Evolutionary conservation across 345 rosid species (phyloP).

Genomic region (Linum trigynum): DNA sequence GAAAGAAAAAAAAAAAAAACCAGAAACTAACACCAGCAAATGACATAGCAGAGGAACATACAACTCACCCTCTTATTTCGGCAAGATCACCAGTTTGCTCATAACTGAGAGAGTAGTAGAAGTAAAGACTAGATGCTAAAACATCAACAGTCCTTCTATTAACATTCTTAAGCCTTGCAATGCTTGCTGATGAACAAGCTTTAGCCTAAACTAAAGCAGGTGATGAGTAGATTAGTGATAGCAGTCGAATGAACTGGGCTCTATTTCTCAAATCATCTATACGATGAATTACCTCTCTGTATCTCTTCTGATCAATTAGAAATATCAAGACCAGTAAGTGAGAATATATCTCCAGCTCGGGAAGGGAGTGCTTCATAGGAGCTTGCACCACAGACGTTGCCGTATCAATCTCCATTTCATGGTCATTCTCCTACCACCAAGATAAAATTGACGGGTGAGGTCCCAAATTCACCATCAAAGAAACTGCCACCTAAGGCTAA

Average conservation of each 20-base stretch:
- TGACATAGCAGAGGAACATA: neutral
- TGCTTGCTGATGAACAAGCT: constrained; percentile 74
- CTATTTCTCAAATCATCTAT: neutral
- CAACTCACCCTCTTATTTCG: constrained; percentile 64
- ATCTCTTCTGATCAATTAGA: constrained; percentile 68
- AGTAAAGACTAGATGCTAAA: constrained; percentile 65
- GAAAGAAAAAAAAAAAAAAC: no score
- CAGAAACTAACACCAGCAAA: no score
- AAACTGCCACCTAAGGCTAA: no score
- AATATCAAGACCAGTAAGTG: constrained; percentile 61
- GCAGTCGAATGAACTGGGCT: neutral
- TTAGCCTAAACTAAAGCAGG: constrained; percentile 43
- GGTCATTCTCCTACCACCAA: constrained; percentile 49
- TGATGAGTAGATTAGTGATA: neutral
- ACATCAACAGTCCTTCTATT: constrained; percentile 76
- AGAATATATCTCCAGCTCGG: constrained; percentile 72
- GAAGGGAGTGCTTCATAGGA: constrained; percentile 44
- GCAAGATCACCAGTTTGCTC: constrained; percentile 75
- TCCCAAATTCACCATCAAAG: neutral
- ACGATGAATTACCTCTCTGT: constrained; percentile 39
- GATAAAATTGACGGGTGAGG: neutral
- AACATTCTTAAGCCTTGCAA: constrained; percentile 53
- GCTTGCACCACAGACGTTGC: constrained; percentile 44
- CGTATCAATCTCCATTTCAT: constrained; percentile 84
- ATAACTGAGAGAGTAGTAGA: constrained; percentile 68